Evolutionary conservation across 768 basidiomycete species (phyloP).

Genomic region (Dictyophora rubrovolvata): DNA sequence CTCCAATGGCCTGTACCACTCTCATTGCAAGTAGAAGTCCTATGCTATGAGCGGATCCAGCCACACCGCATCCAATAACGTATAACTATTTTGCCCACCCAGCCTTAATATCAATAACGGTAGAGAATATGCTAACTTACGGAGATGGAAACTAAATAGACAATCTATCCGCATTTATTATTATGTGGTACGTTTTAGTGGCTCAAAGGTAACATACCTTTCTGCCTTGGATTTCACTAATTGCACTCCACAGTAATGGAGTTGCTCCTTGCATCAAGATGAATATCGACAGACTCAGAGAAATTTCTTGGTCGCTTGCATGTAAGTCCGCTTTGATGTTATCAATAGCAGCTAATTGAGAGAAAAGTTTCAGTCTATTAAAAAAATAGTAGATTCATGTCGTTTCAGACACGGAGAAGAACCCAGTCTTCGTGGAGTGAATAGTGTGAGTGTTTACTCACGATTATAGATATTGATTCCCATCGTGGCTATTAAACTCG

Average conservation of each 20-base stretch:
- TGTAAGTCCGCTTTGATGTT: conserved; percentile 50
- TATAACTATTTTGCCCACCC: conserved; percentile 42
- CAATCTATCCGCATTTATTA: conserved; percentile 11
- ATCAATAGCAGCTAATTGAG: conserved; percentile 45
- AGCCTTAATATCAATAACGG: background rate
- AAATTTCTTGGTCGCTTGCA: conserved; percentile 52
- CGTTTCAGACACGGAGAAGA: no score
- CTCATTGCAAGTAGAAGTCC: conserved; percentile 57
- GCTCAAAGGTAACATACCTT: conserved; percentile 33
- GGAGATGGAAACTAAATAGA: conserved; percentile 17
- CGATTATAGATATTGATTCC: conserved; percentile 56
- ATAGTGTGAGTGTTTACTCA: no score
- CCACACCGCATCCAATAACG: conserved; percentile 43
- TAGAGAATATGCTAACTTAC: conserved; percentile 8
- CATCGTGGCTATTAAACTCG: conserved; percentile 49
- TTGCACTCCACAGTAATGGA: conserved; percentile 58
- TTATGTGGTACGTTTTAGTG: background rate
- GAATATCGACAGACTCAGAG: conserved; percentile 60
- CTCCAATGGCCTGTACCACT: conserved; percentile 55
- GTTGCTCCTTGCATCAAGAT: conserved; percentile 60
- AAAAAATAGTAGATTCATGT: background rate
- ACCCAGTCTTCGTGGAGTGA: no score
- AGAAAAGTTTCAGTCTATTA: background rate
- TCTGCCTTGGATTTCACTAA: conserved; percentile 68
- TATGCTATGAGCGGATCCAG: conserved; percentile 46